Conservation (phyloP, 2,329 filamentous ascomycete species). For the Sclerotinia glacialis region DNA sequence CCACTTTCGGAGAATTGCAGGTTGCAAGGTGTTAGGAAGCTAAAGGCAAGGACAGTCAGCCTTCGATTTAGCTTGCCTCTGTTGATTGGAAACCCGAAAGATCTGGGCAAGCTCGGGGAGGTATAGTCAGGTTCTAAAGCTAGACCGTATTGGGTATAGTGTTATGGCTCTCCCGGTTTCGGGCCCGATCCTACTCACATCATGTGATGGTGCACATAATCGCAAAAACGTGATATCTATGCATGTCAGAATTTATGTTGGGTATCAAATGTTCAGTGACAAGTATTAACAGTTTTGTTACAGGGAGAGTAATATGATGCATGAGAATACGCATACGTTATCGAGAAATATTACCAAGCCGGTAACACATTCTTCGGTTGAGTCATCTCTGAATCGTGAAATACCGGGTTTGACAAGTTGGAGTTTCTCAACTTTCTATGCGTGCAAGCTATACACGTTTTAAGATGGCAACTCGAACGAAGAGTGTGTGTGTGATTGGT, state of each 20-base stretch:
- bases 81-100: neutral
- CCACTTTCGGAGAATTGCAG: no score
- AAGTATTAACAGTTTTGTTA: neutral
- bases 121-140: neutral
- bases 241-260: neutral
- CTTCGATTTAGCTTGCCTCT: neutral
- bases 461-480: constrained; percentile 22
- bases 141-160: neutral
- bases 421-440: constrained; percentile 6
- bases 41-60: no score
- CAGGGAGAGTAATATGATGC: neutral
- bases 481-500: constrained; percentile 37
- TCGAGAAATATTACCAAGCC: neutral
- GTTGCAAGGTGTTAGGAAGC: no score
- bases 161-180: neutral
- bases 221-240: constrained; percentile 3
- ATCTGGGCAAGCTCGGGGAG: neutral
- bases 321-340: neutral
- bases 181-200: neutral
- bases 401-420: neutral
- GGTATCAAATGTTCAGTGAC: neutral
- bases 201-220: neutral
- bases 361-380: neutral
- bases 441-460: constrained; percentile 2
- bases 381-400: neutral